phyloP scores from a whole-genome alignment of 75 land plant genomes.

The Sequoia sempervirens region DNA sequence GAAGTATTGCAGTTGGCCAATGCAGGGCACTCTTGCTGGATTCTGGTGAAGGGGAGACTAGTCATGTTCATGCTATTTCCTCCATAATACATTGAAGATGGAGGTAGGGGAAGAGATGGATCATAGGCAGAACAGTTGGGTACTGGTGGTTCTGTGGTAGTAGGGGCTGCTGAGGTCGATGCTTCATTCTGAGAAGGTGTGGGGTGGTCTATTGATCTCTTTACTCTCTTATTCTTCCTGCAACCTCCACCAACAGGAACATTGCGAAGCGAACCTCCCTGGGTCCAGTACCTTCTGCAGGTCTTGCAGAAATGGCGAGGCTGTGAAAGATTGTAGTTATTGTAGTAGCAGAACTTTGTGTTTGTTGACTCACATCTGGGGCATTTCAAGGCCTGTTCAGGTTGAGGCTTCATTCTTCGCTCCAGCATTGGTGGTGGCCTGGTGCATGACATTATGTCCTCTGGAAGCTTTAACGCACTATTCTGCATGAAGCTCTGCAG shows the following conservation, averaged over 20 bases:
- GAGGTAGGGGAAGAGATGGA: constrained; percentile 2
- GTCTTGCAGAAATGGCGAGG: constrained; percentile 21
- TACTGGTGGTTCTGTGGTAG: background rate
- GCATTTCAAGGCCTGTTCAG: constrained; percentile 14
- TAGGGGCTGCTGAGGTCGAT: constrained; percentile 3
- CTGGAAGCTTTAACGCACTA: constrained; percentile 1
- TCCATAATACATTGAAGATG: constrained; percentile 7
- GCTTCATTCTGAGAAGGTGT: constrained; percentile 7
- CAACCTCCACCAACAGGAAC: constrained; percentile 21
- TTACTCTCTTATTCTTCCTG: constrained; percentile 16
- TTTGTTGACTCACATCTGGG: constrained; percentile 12
- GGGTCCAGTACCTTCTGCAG: constrained; percentile 18
- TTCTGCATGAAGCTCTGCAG: constrained; percentile 9
- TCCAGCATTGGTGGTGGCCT: constrained; percentile 7
- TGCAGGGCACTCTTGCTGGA: constrained; percentile 5
- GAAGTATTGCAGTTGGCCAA: constrained; percentile 5
- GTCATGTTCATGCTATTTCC: background rate
- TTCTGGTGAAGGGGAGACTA: constrained; percentile 6
- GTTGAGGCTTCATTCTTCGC: constrained; percentile 7
- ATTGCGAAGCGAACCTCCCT: constrained; percentile 15
- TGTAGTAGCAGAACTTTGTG: constrained; percentile 18
- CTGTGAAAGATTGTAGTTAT: constrained; percentile 11
- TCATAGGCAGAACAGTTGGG: background rate
- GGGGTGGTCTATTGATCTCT: background rate
- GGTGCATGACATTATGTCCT: constrained; percentile 10